Evolutionary conservation across 1,284 basidiomycete genomes (phyloP).

Genomic region (Ganoderma resinaceum): DNA sequence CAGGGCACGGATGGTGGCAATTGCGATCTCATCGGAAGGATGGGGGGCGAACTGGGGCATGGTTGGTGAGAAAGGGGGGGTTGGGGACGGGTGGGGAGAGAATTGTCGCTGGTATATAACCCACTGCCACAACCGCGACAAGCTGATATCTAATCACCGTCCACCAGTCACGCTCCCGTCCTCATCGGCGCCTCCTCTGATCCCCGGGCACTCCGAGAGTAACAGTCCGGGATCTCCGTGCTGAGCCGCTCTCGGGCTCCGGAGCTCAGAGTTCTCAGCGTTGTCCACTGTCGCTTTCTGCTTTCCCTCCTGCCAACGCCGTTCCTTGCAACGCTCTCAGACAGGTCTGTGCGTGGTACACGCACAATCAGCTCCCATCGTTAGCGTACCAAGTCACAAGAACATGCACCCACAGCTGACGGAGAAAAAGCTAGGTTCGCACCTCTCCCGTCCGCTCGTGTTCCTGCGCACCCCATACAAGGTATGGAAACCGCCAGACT

Average conservation of each 20-base stretch:
- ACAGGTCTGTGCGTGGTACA: slow-evolving; percentile 15
- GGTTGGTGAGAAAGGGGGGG: slow-evolving; percentile 32
- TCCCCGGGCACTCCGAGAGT: neutral
- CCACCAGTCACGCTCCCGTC: slow-evolving; percentile 2
- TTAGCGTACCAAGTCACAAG: slow-evolving; percentile 15
- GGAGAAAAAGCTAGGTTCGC: slow-evolving; percentile 68
- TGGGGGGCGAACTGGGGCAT: slow-evolving; percentile 55
- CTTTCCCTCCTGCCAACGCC: slow-evolving; percentile 1
- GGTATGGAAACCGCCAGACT: slow-evolving; percentile 26
- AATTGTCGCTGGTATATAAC: slow-evolving; percentile 35
- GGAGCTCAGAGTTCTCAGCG: slow-evolving; percentile 5
- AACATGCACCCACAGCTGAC: slow-evolving; percentile 78
- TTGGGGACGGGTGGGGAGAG: slow-evolving; percentile 21
- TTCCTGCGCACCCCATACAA: slow-evolving; percentile 22
- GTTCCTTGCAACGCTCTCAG: slow-evolving; percentile 14
- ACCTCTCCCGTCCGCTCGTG: slow-evolving; percentile 22
- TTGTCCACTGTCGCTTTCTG: neutral
- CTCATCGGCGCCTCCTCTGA: slow-evolving; percentile 6
- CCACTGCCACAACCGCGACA: slow-evolving; percentile 27
- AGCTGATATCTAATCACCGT: slow-evolving; percentile 33
- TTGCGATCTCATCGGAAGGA: slow-evolving; percentile 60
- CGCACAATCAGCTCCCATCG: neutral
- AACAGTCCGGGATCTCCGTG: neutral
- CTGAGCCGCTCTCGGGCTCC: neutral
- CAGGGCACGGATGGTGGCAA: slow-evolving; percentile 75